These are phyloP conservation scores for Medicago arabica DNA, from an alignment of 306 rosid genomes.

Conservation along the genomic window DNA sequence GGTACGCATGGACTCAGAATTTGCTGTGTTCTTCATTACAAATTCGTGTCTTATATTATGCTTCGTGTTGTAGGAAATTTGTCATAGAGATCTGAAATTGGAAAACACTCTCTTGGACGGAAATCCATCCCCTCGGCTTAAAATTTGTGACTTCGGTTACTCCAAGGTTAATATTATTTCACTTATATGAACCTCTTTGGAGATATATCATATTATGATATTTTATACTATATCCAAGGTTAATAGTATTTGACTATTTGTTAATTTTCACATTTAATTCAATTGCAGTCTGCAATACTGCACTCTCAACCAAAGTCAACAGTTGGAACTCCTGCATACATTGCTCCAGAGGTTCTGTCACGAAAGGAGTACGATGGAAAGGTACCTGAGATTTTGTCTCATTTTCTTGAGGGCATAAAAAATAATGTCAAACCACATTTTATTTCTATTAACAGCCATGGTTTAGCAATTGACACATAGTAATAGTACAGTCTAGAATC, in stretches of 20 bases:
- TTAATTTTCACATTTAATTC: slow-evolving; percentile 14
- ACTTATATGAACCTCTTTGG: not conserved
- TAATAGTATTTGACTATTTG: not conserved
- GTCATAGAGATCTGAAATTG: slow-evolving; percentile 96
- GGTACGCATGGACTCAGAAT: slow-evolving; percentile 55
- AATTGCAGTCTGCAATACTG: slow-evolving; percentile 80
- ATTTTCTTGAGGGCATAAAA: slow-evolving; percentile 14
- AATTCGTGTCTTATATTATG: slow-evolving; percentile 20
- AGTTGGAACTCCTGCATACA: slow-evolving; percentile 98
- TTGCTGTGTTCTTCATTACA: slow-evolving; percentile 11
- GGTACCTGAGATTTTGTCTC: slow-evolving; percentile 53
- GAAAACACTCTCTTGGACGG: slow-evolving; percentile 98
- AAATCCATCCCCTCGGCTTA: slow-evolving; percentile 91
- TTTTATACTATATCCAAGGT: not conserved
- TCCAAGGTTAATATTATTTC: slow-evolving; percentile 73
- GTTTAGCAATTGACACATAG: slow-evolving; percentile 21
- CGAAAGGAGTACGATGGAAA: slow-evolving; percentile 95
- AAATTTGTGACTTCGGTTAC: slow-evolving; percentile 97
- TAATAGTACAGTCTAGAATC: not conserved
- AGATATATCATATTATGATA: not conserved
- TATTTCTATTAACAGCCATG: slow-evolving; percentile 17
- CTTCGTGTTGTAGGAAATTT: slow-evolving; percentile 70
- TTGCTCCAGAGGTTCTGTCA: slow-evolving; percentile 93
- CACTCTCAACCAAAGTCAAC: slow-evolving; percentile 98
- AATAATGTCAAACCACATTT: slow-evolving; percentile 18